phyloP scores from a whole-genome alignment of 1,284 basidiomycete species.

The Violaceomyces palustris region DNA sequence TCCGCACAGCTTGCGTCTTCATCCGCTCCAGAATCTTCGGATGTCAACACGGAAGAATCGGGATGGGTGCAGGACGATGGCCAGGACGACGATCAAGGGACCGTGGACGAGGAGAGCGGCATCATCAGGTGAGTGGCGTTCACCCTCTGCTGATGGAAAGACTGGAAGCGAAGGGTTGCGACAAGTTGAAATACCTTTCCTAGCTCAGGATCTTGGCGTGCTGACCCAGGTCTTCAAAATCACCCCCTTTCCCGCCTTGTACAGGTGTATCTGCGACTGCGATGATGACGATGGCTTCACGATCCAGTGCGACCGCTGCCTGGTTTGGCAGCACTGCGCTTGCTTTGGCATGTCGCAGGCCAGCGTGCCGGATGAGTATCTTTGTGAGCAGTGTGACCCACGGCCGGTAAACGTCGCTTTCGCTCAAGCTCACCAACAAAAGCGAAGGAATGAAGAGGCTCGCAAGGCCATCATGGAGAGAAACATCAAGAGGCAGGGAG shows the following conservation, averaged over 20 bases:
- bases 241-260: conserved; percentile 52
- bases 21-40: too few species aligned
- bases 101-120: conserved; percentile 42
- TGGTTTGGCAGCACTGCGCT: conserved; percentile 82
- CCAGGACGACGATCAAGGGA: conserved; percentile 38
- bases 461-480: conserved; percentile 38
- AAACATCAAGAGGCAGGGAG: conserved; percentile 21
- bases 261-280: conserved; percentile 67
- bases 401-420: conserved; percentile 44
- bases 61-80: too few species aligned
- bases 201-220: too few species aligned
- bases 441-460: conserved; percentile 43
- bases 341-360: conserved; percentile 63
- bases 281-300: conserved; percentile 83
- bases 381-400: conserved; percentile 54
- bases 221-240: too few species aligned
- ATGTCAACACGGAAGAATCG: too few species aligned
- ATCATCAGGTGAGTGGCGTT: too few species aligned
- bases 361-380: conserved; percentile 65
- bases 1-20: too few species aligned
- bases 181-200: too few species aligned
- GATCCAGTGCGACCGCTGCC: conserved; percentile 83
- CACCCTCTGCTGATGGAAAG: too few species aligned
- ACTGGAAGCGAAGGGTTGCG: too few species aligned
- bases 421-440: conserved; percentile 43